phyloP scores from a whole-genome alignment of 768 basidiomycete genomes.

The Psilocybe azurescens region DNA sequence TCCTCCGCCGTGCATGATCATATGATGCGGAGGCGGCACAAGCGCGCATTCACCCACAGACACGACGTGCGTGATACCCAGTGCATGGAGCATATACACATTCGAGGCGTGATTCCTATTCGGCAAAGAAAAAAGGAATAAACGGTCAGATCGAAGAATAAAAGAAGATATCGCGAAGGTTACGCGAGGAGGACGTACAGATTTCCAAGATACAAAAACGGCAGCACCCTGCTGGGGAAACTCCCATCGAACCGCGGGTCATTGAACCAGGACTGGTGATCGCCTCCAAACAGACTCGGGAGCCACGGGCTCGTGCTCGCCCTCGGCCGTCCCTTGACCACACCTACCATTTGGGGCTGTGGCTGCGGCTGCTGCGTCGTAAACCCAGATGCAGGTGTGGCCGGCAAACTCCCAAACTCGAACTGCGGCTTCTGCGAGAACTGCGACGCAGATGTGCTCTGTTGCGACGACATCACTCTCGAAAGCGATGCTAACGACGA shows the following conservation, averaged over 20 bases:
- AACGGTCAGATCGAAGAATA: too few species aligned
- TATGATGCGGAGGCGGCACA: constrained; percentile 69
- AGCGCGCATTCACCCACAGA: constrained; percentile 96
- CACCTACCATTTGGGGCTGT: constrained; percentile 7
- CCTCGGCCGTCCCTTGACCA: constrained; percentile 59
- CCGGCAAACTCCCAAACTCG: constrained; percentile 24
- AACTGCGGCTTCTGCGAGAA: constrained; percentile 14
- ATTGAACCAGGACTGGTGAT: constrained; percentile 95
- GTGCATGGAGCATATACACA: constrained; percentile 93
- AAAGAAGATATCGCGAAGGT: too few species aligned
- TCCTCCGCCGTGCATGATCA: constrained; percentile 19
- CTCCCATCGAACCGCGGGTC: constrained; percentile 93
- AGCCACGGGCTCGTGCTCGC: constrained; percentile 74
- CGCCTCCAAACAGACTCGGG: constrained; percentile 61
- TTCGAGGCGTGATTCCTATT: constrained; percentile 90
- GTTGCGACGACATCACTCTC: neutral
- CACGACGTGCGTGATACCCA: constrained; percentile 97
- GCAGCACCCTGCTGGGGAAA: constrained; percentile 92
- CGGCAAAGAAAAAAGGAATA: neutral
- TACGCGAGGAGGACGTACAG: constrained; percentile 59
- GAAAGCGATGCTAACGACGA: neutral
- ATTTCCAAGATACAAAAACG: constrained; percentile 94
- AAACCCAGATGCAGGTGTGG: neutral
- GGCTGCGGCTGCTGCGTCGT: constrained; percentile 19
- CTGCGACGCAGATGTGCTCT: constrained; percentile 6